Base-by-base conservation (phyloP, 176 grass and related monocot genomes). In the Cenchrus purpureus region DNA sequence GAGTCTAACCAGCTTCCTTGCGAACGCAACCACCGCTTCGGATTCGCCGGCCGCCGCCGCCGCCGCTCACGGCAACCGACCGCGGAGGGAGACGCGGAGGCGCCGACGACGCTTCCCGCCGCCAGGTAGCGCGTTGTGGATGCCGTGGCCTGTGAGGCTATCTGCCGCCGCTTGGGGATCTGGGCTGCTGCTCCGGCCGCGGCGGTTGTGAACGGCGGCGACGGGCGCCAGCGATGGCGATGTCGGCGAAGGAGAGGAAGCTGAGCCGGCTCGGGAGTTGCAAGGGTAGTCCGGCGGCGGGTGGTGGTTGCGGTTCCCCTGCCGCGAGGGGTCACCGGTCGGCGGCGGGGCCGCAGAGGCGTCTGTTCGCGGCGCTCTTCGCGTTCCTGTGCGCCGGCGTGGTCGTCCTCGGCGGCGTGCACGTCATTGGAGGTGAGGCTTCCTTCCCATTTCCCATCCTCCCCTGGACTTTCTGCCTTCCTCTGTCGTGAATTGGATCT, bases 391-490 rank as follows among this genome's bases (percentile, higher is more conserved):
- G 81, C 89, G 62, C 63, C 46, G 81, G 75, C 46, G 46, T 73
- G 7, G 81, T 91, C 25, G 46, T 80, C 32, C 79, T 91, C 22
- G 81, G 62, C 63, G 85, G 69, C 55, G 81, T 80, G 13, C 89
- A 91, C 70, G 81, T 80, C 85, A 91, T 91, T 84, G 89, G 89
- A 81, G 89, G 89, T 91, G 85, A 87, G 76, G 54, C 32, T 46
- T 45, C 51, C 12, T 37, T 22, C 7, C n/a, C 73, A 34, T 57
- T 67, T 25, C 7, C 55, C 22, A 71, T 54, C 61, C 52, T n/a
- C 32, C 51, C 51, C 17, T 12, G 8, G 12, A 2, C 22, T 11
- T 8, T 20, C 68, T 65, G 69, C 59, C 34, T 52, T 60, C 83
- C 34, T 58, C 37, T 66, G 37, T 14, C 55, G 68, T 60, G 12